Conservation (phyloP, 2,329 filamentous ascomycete species). For the Allantophomopsis cytisporea region DNA sequence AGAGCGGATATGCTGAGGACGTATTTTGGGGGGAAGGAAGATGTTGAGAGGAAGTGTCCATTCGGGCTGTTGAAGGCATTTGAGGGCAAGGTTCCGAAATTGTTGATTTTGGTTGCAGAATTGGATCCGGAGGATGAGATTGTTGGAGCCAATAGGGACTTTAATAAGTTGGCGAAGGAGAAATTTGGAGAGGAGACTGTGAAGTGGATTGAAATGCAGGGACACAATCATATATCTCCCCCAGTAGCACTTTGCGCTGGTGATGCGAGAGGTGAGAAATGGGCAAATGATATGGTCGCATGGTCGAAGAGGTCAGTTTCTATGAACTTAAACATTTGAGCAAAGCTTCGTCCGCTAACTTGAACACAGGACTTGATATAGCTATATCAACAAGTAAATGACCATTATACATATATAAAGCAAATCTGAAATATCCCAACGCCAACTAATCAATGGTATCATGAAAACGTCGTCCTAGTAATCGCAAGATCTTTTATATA, state of each 20-base stretch:
- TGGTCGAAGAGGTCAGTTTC: slow-evolving; percentile 11
- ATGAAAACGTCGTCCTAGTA: background rate
- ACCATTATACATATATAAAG: background rate
- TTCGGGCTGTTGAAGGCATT: slow-evolving; percentile 4
- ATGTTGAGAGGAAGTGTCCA: background rate
- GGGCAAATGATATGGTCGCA: slow-evolving; percentile 12
- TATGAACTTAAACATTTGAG: background rate
- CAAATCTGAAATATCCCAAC: no score
- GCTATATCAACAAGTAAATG: no score
- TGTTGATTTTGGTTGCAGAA: slow-evolving; percentile 11
- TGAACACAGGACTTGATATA: no score
- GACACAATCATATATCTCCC: slow-evolving; percentile 18
- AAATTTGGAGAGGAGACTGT: slow-evolving; percentile 10
- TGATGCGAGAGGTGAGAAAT: slow-evolving; percentile 13
- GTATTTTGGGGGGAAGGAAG: background rate
- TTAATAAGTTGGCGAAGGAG: slow-evolving; percentile 11
- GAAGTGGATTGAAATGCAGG: slow-evolving; percentile 7
- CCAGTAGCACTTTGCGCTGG: slow-evolving; percentile 12
- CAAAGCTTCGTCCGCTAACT: no score
- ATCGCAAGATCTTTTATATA: no score
- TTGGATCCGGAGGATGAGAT: slow-evolving; percentile 16
- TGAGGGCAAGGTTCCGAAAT: slow-evolving; percentile 9
- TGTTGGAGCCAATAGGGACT: slow-evolving; percentile 10
- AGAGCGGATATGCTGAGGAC: slow-evolving; percentile 4
- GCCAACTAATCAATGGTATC: background rate